Evolutionary conservation across 352 stramenopile genomes (phyloP).

Genomic region (Globisporangium carolinianum): DNA sequence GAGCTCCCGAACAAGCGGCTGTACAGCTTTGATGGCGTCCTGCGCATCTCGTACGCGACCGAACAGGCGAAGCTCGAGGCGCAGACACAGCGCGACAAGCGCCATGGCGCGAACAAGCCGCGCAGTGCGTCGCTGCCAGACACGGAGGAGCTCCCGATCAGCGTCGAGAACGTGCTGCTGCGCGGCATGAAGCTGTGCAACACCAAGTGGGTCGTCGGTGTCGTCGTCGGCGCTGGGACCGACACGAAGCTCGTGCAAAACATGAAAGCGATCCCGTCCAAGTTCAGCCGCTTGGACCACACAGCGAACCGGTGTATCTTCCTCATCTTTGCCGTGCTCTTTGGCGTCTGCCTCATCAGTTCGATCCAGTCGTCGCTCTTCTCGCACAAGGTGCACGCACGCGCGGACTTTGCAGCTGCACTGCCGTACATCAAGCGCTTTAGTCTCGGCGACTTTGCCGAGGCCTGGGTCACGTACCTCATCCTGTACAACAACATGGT

Average conservation of each 20-base stretch:
- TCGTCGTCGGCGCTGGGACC: conserved; percentile 72
- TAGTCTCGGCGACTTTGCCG: conserved; percentile 28
- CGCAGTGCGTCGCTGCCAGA: conserved; percentile 12
- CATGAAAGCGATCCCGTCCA: conserved; percentile 82
- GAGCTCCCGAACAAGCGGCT: conserved; percentile 76
- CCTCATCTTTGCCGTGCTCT: conserved; percentile 77
- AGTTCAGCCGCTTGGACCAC: conserved; percentile 75
- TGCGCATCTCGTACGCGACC: conserved; percentile 32
- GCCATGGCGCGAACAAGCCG: conserved; percentile 1
- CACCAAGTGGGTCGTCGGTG: conserved; percentile 72
- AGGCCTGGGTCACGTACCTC: conserved; percentile 73
- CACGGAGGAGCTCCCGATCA: conserved; percentile 59
- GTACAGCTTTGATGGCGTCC: conserved; percentile 75
- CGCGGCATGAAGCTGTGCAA: conserved; percentile 83
- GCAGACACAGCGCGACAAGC: background rate
- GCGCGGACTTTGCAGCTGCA: conserved; percentile 8
- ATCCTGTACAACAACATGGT: conserved; percentile 91
- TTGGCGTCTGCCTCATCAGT: conserved; percentile 60
- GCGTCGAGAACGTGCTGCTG: conserved; percentile 72
- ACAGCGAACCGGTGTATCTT: conserved; percentile 80
- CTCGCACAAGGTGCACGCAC: conserved; percentile 26
- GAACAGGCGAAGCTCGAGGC: conserved; percentile 18
- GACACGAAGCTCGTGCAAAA: conserved; percentile 83
- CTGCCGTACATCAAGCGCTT: conserved; percentile 31
- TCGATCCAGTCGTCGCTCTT: conserved; percentile 51